Base-by-base conservation (phyloP, 345 rosid genomes). In the Passiflora organensis region DNA sequence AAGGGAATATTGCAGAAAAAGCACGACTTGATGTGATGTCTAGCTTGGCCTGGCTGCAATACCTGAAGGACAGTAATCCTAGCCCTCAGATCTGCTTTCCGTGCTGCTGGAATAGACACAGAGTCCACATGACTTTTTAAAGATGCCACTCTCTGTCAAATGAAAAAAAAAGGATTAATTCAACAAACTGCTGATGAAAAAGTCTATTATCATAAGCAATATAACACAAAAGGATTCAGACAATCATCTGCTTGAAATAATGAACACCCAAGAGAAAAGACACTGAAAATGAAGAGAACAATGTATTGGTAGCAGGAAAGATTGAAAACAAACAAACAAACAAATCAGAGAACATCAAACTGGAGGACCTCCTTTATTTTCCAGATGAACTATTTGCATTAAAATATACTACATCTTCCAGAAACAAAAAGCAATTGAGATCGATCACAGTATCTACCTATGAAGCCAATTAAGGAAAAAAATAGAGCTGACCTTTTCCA, bases 41-140 rank as follows among this genome's bases (percentile, higher is more conserved):
- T 14, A 49, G 21, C 24, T 60, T 17, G 55, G 53, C 47, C 55
- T 13, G 20, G 41, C 51, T 32, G 49, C 5, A 54, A 64, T 75
- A 85, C 99, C 95, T 85, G 96, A 61, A 94, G 91, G 42, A 62
- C 55, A 28, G 66, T 64, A 55, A 94, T 83, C 72, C 82, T 87
- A 22, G 77, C 80, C 81, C 85, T 82, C 52, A 94, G 76, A 51
- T 83, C 87, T 61, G 95, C 91, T 64, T 94, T 94, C 78, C 72
- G 83, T 56, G 86, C 85, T 15, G 96, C 96, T 16, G 97, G 96
- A 54, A 87, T 89, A 48, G 74, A 44, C 53, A 95, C 86, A 1
- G 80, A 57, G 48, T 94, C 97, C 67, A 86, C 95, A 42, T 58
- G 72, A 56, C 80, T 78, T 80, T 89, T 89, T 59, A 89, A 57